phyloP scores from a whole-genome alignment of 2,329 filamentous ascomycete genomes.

The Alternaria sp. region DNA sequence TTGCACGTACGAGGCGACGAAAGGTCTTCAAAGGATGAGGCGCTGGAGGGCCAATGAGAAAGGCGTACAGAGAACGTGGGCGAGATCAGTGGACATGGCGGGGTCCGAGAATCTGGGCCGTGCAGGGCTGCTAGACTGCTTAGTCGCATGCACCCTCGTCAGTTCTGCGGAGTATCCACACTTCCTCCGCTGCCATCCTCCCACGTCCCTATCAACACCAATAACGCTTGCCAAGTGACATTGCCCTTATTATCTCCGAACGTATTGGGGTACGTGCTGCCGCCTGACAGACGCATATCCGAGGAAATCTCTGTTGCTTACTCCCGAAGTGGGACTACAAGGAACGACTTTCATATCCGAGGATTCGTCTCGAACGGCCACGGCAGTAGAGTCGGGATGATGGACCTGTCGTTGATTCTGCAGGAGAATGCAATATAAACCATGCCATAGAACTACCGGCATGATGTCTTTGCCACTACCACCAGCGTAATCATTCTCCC shows the following conservation, averaged over 20 bases:
- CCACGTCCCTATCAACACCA: not conserved
- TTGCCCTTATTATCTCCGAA: not conserved
- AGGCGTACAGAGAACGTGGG: slow-evolving; percentile 8
- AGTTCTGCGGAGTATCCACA: slow-evolving; percentile 3
- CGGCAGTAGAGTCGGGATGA: not conserved
- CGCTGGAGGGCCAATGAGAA: slow-evolving; percentile 22
- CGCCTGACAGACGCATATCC: not conserved
- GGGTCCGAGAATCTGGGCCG: slow-evolving; percentile 3
- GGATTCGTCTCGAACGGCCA: not conserved
- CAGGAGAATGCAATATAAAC: not conserved
- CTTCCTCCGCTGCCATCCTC: slow-evolving; percentile 1
- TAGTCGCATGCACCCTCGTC: not conserved
- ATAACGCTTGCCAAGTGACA: not conserved
- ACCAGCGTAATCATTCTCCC: not conserved
- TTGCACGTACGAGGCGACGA: slow-evolving; percentile 1
- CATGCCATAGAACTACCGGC: not conserved
- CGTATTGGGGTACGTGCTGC: not conserved
- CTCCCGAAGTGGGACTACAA: not conserved
- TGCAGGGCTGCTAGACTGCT: slow-evolving; percentile 3
- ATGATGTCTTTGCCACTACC: not conserved
- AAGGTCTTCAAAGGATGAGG: slow-evolving; percentile 7
- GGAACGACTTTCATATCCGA: not conserved
- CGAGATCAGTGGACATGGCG: slow-evolving; percentile 14
- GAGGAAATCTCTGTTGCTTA: not conserved
- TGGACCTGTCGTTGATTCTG: not conserved